Percentiles rank a stretch among this genome's conserved stretches.
These are phyloP conservation scores for Eremochloa ophiuroides DNA, from an alignment of 176 grass and related monocot genomes.

Conservation along the genomic window DNA sequence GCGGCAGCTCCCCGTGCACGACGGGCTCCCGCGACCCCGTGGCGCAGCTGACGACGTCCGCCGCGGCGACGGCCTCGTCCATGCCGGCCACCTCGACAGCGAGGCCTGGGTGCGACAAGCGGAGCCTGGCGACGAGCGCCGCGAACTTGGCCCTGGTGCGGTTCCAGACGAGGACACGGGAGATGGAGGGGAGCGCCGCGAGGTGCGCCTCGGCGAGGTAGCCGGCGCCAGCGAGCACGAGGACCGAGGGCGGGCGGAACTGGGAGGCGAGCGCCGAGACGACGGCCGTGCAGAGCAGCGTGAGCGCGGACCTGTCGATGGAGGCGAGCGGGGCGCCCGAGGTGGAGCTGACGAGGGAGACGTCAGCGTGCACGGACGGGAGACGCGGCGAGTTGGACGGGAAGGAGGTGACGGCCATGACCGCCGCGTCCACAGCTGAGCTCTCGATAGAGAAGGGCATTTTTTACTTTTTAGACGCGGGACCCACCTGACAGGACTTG, in stretches of 20 bases:
- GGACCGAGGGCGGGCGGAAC: slow-evolving; percentile 27
- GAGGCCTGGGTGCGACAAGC: slow-evolving; percentile 19
- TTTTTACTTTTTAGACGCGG: too few species aligned
- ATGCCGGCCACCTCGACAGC: slow-evolving; percentile 44
- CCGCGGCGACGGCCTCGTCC: slow-evolving; percentile 61
- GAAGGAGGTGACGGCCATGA: slow-evolving; percentile 89
- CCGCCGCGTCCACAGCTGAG: too few species aligned
- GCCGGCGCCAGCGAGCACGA: slow-evolving; percentile 70
- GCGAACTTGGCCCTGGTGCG: slow-evolving; percentile 58
- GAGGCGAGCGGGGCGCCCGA: slow-evolving; percentile 61
- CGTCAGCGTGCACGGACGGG: slow-evolving; percentile 63
- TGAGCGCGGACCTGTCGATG: slow-evolving; percentile 71
- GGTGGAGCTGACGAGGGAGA: slow-evolving; percentile 75
- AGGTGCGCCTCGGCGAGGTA: slow-evolving; percentile 78
- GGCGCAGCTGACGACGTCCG: slow-evolving; percentile 78
- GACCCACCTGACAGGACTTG: too few species aligned
- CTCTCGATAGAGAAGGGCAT: too few species aligned
- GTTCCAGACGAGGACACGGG: slow-evolving; percentile 86
- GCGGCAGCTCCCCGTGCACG: slow-evolving; percentile 58
- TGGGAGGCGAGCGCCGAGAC: slow-evolving; percentile 66
- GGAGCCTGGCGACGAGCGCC: slow-evolving; percentile 40
- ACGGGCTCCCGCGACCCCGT: slow-evolving; percentile 67
- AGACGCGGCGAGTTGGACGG: slow-evolving; percentile 55
- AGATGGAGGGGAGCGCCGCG: slow-evolving; percentile 48
- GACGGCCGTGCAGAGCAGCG: slow-evolving; percentile 74